These are phyloP conservation scores for Pythium aristosporum DNA, from an alignment of 352 stramenopile genomes.

Conservation along the genomic window DNA sequence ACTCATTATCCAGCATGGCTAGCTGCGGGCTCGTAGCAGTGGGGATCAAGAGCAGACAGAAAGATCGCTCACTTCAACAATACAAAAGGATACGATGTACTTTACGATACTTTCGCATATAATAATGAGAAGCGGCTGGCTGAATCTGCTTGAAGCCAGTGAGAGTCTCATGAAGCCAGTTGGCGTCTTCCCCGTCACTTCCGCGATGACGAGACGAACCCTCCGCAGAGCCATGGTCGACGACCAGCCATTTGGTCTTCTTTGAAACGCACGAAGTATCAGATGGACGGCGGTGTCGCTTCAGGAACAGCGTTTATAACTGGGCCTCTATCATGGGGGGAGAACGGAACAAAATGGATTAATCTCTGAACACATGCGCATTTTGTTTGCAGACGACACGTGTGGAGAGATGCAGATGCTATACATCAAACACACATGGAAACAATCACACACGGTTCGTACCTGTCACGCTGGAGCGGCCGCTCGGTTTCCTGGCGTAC, in stretches of 20 bases:
- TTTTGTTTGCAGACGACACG: background rate
- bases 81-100: slow-evolving; percentile 1
- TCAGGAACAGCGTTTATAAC: background rate
- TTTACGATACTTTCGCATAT: slow-evolving; percentile 17
- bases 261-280: background rate
- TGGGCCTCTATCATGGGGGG: slow-evolving; percentile 23
- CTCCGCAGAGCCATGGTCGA: background rate
- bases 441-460: slow-evolving; percentile 15
- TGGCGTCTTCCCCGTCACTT: slow-evolving; percentile 1
- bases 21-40: no score
- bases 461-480: slow-evolving; percentile 53
- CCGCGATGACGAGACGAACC: background rate
- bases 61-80: background rate
- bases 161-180: slow-evolving; percentile 7
- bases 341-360: slow-evolving; percentile 5
- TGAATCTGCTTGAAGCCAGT: background rate
- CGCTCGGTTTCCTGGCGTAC: slow-evolving; percentile 70
- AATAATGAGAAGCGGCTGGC: background rate
- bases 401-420: background rate
- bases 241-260: no score
- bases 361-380: slow-evolving; percentile 9
- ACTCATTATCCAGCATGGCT: background rate
- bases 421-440: slow-evolving; percentile 13
- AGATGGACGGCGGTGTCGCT: background rate
- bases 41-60: background rate